Percentiles rank a stretch among this genome's conserved stretches.
Evolutionary conservation across 371 early-diverging fungal species (phyloP).

Genomic region (Syncephalis plumigaleata): DNA sequence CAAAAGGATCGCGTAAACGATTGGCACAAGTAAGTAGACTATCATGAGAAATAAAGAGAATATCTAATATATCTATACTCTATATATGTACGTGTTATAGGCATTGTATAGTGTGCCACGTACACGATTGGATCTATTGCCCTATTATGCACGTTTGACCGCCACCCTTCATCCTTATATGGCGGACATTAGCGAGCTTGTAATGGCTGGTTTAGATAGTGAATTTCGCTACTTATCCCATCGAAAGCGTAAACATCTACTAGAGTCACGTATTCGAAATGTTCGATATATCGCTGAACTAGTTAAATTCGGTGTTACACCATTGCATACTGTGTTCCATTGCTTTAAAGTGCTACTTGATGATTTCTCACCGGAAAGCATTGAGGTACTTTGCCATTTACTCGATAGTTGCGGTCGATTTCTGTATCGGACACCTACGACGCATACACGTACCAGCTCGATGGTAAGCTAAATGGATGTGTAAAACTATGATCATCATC

Average conservation of each 20-base stretch:
- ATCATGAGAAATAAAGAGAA: background rate
- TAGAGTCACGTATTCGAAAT: slow-evolving; percentile 66
- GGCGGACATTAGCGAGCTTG: slow-evolving; percentile 58
- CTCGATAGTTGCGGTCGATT: slow-evolving; percentile 86
- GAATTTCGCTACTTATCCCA: slow-evolving; percentile 53
- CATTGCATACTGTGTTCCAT: slow-evolving; percentile 61
- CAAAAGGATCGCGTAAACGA: slow-evolving; percentile 53
- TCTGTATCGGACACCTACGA: slow-evolving; percentile 57
- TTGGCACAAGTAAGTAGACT: slow-evolving; percentile 23
- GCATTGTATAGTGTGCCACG: slow-evolving; percentile 63
- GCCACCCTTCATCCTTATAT: slow-evolving; percentile 73
- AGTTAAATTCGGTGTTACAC: slow-evolving; percentile 77
- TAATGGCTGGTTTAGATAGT: slow-evolving; percentile 44
- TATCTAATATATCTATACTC: background rate
- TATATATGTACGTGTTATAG: slow-evolving; percentile 14
- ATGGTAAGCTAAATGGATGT: slow-evolving; percentile 21
- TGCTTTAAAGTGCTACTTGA: slow-evolving; percentile 69
- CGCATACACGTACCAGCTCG: slow-evolving; percentile 32
- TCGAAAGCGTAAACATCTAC: slow-evolving; percentile 44
- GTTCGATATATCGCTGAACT: slow-evolving; percentile 79
- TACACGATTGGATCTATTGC: slow-evolving; percentile 66
- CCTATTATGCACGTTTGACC: slow-evolving; percentile 79
- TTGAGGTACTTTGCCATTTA: slow-evolving; percentile 68
- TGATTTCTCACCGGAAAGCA: slow-evolving; percentile 57
- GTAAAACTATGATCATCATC: background rate